Evolutionary conservation across 257 asterid species (phyloP).

Genomic region (Ajuga chamaepitys): DNA sequence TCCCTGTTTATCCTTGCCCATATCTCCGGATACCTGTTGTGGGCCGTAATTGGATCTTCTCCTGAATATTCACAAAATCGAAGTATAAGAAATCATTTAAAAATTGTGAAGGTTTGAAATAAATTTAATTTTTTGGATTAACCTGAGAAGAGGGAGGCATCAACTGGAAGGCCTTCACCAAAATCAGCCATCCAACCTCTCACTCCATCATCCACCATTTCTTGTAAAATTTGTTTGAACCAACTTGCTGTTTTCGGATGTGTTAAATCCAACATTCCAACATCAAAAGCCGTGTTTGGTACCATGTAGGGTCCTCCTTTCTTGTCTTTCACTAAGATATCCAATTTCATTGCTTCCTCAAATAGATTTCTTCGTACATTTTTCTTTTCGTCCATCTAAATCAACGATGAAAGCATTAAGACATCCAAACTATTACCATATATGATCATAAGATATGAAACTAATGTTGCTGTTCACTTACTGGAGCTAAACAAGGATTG

Average conservation of each 20-base stretch:
- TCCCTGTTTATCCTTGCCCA: constrained; percentile 86
- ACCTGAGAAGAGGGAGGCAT: constrained; percentile 89
- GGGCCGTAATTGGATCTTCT: constrained; percentile 88
- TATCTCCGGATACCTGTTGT: constrained; percentile 83
- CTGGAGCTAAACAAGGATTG: constrained; percentile 98
- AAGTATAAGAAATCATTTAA: neutral
- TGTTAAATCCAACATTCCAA: constrained; percentile 91
- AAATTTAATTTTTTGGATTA: neutral
- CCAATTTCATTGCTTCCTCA: constrained; percentile 77
- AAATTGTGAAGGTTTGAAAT: no score
- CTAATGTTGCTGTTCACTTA: constrained; percentile 16
- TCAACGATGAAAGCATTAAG: neutral
- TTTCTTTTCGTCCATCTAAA: constrained; percentile 66
- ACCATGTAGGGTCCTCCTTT: constrained; percentile 77
- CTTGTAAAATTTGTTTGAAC: constrained; percentile 79
- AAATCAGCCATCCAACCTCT: constrained; percentile 99
- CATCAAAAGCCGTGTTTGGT: constrained; percentile 92
- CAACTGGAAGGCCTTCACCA: constrained; percentile 94
- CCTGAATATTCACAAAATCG: constrained; percentile 33
- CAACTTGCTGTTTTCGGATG: constrained; percentile 63
- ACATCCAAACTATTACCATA: no score
- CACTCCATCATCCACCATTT: constrained; percentile 94
- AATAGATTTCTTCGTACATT: constrained; percentile 53
- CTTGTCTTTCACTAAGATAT: constrained; percentile 70
- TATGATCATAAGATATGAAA: neutral